Evolutionary conservation across 2,329 filamentous ascomycete genomes (phyloP), one percentile per base, ranked within the genome.

Genomic region (Lasiodiplodia gonubiensis): DNA sequence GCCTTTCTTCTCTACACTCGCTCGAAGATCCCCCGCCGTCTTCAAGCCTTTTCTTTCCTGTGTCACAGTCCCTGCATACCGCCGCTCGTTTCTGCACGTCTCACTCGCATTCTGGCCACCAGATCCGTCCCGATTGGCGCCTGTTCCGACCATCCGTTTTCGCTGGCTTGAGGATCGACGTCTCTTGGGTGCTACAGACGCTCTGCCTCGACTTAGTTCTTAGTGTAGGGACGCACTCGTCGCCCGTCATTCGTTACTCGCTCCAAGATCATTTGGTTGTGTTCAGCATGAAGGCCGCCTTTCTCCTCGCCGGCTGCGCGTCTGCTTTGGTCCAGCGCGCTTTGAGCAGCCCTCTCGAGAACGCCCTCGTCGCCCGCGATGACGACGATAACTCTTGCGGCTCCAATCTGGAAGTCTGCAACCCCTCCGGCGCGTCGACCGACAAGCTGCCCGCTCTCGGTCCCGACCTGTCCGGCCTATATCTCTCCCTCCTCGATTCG

Each of bases 401-500:
- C 64, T 71, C 74, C 48, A 69, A 68, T 49, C 71, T 67, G 53
- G 65, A 55, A 39, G 51, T 61, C 30, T 80, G 79, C 72, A 73
- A 72, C 59, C 79, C 78, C 4, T 68, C 74, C 37, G 78, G 77
- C 65, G 77, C 78, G 37, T 75, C 74, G 18, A 69, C 73, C 33
- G 70, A 70, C 10, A 71, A 69, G 11, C 72, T 76, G 21, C 79
- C 79, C 7, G 65, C 71, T 3, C 67, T 80, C 14, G 77, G 78
- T 54, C 69, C 72, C 14, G 76, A 74, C 39, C 69, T 80, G 11
- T 75, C 74, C n/a, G 71, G 73, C 3, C 69, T 80, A 3, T 80
- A 79, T 66, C 68, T 70, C 57, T 70, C 79, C 61, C 66, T 80
- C 12, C 72, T 80, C 57, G 68, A 69, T 10, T 80, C 79, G 0